Conservation (phyloP, 139 green algal species). For the Trebouxia sp. region DNA sequence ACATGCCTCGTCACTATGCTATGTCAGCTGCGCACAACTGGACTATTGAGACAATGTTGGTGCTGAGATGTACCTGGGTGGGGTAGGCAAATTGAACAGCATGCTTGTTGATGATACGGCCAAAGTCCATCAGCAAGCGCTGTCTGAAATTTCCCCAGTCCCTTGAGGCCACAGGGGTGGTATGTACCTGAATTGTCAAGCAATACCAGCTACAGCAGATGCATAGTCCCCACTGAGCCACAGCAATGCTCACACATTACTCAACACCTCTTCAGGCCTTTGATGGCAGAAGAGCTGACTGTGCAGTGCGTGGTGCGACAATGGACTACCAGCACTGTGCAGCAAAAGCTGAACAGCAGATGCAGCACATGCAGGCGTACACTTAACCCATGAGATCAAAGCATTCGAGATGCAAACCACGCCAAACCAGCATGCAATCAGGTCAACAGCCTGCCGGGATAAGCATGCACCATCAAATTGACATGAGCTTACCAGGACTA, state of each 20-base stretch:
- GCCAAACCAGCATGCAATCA: too few relatives aligned
- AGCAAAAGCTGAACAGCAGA: neutral
- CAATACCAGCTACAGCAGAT: neutral
- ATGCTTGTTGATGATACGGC: constrained; percentile 20
- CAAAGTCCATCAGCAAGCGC: constrained; percentile 5
- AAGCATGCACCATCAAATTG: too few relatives aligned
- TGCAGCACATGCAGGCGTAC: too few relatives aligned
- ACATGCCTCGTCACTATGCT: too few relatives aligned
- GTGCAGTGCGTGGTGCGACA: neutral
- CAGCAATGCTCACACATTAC: neutral
- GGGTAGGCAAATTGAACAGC: constrained; percentile 22
- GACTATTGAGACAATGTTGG: too few relatives aligned
- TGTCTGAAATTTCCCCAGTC: neutral
- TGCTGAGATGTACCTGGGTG: constrained; percentile 12
- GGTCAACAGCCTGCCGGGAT: too few relatives aligned
- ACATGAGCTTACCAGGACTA: constrained; percentile 2
- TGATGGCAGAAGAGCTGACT: too few relatives aligned
- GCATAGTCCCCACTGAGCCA: neutral
- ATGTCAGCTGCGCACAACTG: too few relatives aligned
- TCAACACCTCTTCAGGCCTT: neutral
- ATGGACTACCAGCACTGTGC: neutral
- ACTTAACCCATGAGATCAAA: too few relatives aligned
- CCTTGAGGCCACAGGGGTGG: constrained; percentile 36
- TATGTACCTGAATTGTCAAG: constrained; percentile 1
- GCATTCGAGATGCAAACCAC: too few relatives aligned